A percentile compares a stretch with the other conserved stretches of the same genome.
phyloP scores from a whole-genome alignment of 106 monocot species.

The Vanilla planifolia region DNA sequence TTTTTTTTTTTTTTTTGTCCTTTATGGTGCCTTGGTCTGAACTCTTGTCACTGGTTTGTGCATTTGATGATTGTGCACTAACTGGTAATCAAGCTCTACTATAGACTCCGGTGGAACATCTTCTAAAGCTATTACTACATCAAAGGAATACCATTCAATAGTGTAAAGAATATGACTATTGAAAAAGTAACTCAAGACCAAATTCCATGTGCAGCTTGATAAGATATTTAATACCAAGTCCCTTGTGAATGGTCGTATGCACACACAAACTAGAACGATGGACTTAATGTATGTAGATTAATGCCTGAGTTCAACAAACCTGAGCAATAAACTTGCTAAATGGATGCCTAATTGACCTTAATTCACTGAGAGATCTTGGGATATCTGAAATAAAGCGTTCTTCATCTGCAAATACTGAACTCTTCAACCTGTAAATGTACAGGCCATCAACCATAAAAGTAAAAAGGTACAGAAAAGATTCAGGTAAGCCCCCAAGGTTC shows the following conservation, averaged over 20 bases:
- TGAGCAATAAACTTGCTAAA: slow-evolving; percentile 75
- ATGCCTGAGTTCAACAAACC: slow-evolving; percentile 29
- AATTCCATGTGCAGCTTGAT: no score
- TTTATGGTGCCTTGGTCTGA: no score
- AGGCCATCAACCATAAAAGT: not conserved
- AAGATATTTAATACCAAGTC: not conserved
- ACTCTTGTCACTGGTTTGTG: no score
- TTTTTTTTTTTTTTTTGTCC: no score
- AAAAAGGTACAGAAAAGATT: slow-evolving; percentile 1
- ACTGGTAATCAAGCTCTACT: no score
- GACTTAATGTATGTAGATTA: not conserved
- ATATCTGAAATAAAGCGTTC: slow-evolving; percentile 17
- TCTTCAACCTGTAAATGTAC: slow-evolving; percentile 39
- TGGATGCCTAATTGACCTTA: slow-evolving; percentile 61
- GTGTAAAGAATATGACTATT: not conserved
- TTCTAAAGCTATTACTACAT: not conserved
- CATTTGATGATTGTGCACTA: no score
- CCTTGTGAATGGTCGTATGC: not conserved
- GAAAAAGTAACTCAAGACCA: not conserved
- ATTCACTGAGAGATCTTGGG: slow-evolving; percentile 31
- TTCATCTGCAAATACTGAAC: slow-evolving; percentile 12
- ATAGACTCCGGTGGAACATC: no score
- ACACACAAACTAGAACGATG: not conserved
- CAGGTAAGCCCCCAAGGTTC: no score
- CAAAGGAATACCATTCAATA: not conserved